Base-by-base conservation (phyloP, 768 basidiomycete species). In the Zangia roseola region DNA sequence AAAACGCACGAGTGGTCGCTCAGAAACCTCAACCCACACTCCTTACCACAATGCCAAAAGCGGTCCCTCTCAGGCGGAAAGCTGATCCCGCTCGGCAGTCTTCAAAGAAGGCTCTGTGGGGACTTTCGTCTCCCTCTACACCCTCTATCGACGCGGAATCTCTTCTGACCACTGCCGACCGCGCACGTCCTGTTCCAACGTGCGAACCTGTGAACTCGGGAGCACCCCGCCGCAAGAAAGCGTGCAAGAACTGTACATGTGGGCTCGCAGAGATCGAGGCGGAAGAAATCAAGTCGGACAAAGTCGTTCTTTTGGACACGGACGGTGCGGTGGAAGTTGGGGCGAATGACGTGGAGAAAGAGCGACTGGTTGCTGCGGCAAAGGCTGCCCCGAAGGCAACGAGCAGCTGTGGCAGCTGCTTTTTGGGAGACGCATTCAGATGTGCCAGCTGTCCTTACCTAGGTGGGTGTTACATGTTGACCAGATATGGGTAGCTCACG, bases 391-490 rank as follows among this genome's bases (percentile, higher is more conserved):
- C 85, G 12, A 91, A 91, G 73, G 92, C 90, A 31, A 97, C 94
- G 46, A 95, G 94, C 65, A 93, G 91, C 63, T 98, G 97, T 73
- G 95, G 94, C 14, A 97, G 79, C 73, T 99, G 97, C 75, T 98
- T 91, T 75, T 73, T 98, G 31, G 97, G 97, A 10, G 97, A 99
- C 70, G 97, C 97, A 3, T 99, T 99, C 74, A 77, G 97, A 63
- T 99, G 97, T 70, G 87, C 86, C 20, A 83, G 92, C 45, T 99
- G 97, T 68, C 97, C 97, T 24, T 99, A 97, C 71, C 75, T 91
- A 38, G 95, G 95, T 97, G 57, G 52, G 90, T 81, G 16, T n/a
- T 42, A 33, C 30, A 37, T 25, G 30, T 35, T 43, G 48, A 45
- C 19, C 14, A 14, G 50, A 24, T 52, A 33, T 52, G 53, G 20